A percentile compares a stretch with the other conserved stretches of the same genome.
phyloP scores from a whole-genome alignment of 1,284 basidiomycete genomes.

The Chondrostereum purpureum region DNA sequence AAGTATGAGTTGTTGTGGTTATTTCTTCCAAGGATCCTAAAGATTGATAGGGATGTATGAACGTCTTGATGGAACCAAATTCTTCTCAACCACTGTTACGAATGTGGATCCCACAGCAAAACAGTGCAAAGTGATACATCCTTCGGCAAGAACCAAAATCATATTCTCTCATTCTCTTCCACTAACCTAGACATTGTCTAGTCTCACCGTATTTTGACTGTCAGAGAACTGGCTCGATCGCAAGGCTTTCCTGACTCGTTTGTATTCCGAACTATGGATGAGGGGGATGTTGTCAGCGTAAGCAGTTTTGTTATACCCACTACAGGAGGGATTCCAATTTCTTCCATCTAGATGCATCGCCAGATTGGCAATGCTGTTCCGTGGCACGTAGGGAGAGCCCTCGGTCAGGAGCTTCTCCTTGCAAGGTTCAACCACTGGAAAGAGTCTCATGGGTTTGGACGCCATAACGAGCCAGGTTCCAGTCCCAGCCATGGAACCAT shows the following conservation, averaged over 20 bases:
- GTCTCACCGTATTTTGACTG: constrained; percentile 60
- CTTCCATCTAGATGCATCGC: constrained; percentile 32
- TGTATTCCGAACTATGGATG: constrained; percentile 43
- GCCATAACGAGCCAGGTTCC: too few species aligned
- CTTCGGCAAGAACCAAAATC: constrained; percentile 55
- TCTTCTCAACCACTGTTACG: constrained; percentile 66
- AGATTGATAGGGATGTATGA: constrained; percentile 47
- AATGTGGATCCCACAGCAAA: constrained; percentile 72
- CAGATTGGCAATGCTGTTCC: constrained; percentile 77
- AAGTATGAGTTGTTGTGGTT: too few species aligned
- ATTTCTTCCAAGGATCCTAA: not conserved
- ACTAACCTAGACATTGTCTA: too few species aligned
- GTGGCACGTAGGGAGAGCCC: constrained; percentile 51
- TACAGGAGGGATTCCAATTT: not conserved
- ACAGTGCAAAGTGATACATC: constrained; percentile 60
- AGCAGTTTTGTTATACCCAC: constrained; percentile 19
- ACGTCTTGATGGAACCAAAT: constrained; percentile 43
- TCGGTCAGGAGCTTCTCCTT: constrained; percentile 53
- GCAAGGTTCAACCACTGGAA: constrained; percentile 47
- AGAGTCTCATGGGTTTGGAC: too few species aligned
- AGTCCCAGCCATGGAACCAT: too few species aligned
- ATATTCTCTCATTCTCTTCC: too few species aligned
- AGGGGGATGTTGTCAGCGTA: constrained; percentile 55
- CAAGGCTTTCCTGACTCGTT: constrained; percentile 75
- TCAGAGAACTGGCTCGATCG: constrained; percentile 67